phyloP scores from a whole-genome alignment of 805 yeast genomes.

The Jamesozyma rosinii region DNA sequence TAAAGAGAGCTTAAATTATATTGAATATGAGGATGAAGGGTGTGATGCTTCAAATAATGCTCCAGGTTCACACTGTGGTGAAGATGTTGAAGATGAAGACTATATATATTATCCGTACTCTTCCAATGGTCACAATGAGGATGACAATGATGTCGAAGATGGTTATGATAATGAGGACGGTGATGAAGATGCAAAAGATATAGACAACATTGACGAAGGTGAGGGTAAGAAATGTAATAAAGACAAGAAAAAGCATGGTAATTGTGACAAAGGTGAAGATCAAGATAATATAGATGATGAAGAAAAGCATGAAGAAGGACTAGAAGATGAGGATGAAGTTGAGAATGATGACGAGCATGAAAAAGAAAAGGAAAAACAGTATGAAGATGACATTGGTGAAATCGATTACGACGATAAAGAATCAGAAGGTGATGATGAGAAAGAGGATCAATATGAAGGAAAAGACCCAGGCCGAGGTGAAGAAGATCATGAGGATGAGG shows the following conservation, averaged over 20 bases:
- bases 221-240: background rate
- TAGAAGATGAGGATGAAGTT: background rate
- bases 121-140: background rate
- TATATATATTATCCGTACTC: background rate
- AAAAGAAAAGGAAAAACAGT: background rate
- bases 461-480: background rate
- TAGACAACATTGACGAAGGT: background rate
- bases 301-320: background rate
- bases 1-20: background rate
- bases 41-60: background rate
- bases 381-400: background rate
- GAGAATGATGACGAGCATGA: conserved; percentile 1
- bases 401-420: background rate
- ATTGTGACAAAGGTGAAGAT: conserved; percentile 1
- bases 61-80: background rate
- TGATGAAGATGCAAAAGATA: background rate
- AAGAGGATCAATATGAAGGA: background rate
- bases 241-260: background rate
- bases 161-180: background rate
- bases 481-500: background rate
- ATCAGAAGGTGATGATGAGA: background rate
- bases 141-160: background rate
- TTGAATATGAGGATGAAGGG: background rate
- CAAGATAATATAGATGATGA: background rate
- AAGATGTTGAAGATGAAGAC: background rate